These are phyloP conservation scores for Arthrinium phaeospermum DNA, from an alignment of 2,329 filamentous ascomycete species.

Conservation along the genomic window DNA sequence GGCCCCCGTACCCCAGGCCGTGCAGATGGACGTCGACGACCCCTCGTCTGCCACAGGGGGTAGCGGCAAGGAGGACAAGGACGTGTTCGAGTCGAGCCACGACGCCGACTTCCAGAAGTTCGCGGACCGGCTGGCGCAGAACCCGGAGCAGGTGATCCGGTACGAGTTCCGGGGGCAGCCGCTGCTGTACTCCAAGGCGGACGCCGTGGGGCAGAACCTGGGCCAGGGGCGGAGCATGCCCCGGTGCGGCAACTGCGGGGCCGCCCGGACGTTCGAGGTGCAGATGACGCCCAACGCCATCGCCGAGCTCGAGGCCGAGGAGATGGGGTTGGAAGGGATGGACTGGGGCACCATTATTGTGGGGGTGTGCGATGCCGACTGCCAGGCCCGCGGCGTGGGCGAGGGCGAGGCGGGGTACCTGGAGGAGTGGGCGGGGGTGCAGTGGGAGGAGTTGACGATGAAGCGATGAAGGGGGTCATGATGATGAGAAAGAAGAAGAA, in stretches of 20 bases:
- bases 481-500: background rate
- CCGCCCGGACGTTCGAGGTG: constrained; percentile 81
- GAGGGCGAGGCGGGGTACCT: constrained; percentile 75
- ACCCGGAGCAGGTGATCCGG: constrained; percentile 81
- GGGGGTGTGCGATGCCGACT: constrained; percentile 83
- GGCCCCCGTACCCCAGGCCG: constrained; percentile 54
- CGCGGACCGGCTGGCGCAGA: constrained; percentile 77
- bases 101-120: constrained; percentile 82
- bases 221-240: constrained; percentile 58
- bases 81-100: constrained; percentile 75
- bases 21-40: constrained; percentile 54
- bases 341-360: constrained; percentile 96
- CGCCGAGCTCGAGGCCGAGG: constrained; percentile 81
- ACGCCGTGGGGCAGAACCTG: constrained; percentile 74
- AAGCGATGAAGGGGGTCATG: constrained; percentile 28
- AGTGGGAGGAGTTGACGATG: constrained; percentile 82
- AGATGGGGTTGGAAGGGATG: constrained; percentile 81
- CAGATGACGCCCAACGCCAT: constrained; percentile 94
- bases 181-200: constrained; percentile 80
- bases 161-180: constrained; percentile 78
- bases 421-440: constrained; percentile 97
- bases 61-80: constrained; percentile 66
- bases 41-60: constrained; percentile 38
- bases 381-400: constrained; percentile 63
- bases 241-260: constrained; percentile 77